Conservation (phyloP, 768 basidiomycete genomes). For the Mycena venus region DNA sequence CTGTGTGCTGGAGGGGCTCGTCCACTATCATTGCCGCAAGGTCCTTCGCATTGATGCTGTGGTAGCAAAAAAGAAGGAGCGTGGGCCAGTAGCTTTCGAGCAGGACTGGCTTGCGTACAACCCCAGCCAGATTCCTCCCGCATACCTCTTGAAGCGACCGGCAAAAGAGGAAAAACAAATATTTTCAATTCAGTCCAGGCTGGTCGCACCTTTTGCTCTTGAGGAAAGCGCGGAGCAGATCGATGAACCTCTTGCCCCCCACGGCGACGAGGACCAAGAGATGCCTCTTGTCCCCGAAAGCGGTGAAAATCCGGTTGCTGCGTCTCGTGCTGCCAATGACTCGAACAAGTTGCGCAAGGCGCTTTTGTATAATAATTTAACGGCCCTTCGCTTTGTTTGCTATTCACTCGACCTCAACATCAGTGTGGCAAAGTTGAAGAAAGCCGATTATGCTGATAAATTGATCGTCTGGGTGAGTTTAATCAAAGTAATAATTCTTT, state of each 20-base stretch:
- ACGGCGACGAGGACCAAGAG: neutral
- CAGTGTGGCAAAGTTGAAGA: neutral
- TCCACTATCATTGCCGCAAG: conserved; percentile 33
- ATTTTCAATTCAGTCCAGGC: neutral
- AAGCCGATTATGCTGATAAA: neutral
- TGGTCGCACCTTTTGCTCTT: neutral
- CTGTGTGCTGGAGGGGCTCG: conserved; percentile 42
- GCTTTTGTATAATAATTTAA: neutral
- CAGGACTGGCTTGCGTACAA: conserved; percentile 15
- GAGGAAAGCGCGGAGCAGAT: neutral
- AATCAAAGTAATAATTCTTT: neutral
- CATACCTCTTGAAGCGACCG: neutral
- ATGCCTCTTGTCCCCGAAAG: neutral
- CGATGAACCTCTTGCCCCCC: neutral
- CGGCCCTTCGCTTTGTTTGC: conserved; percentile 3
- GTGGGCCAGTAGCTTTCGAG: conserved; percentile 14
- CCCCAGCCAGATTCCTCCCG: neutral
- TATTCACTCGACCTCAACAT: neutral
- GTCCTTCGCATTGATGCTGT: conserved; percentile 18
- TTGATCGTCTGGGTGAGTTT: conserved; percentile 13
- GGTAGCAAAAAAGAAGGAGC: conserved; percentile 12
- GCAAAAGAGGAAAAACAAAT: neutral
- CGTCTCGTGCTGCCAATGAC: neutral
- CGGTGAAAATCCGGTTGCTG: neutral
- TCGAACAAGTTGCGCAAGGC: neutral